Percentiles rank a stretch among this genome's conserved stretches.
phyloP scores from a whole-genome alignment of 2,329 filamentous ascomycete genomes.

The Myriangium duriaei region DNA sequence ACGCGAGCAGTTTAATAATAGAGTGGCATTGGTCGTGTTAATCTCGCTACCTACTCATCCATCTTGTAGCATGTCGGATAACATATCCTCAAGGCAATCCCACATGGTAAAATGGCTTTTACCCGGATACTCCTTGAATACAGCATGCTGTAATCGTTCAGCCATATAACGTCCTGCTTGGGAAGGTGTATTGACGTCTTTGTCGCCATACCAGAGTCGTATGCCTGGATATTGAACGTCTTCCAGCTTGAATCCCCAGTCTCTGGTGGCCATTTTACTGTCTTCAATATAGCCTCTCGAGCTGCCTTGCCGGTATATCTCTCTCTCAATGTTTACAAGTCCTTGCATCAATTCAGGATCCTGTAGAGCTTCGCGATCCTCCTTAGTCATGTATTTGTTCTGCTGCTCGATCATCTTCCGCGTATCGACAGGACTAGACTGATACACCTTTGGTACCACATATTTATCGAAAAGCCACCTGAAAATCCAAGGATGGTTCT shows the following conservation, averaged over 20 bases:
- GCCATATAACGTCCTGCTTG: neutral
- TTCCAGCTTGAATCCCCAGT: constrained; percentile 24
- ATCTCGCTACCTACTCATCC: too few relatives aligned
- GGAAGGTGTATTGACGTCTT: constrained; percentile 19
- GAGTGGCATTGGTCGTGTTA: too few relatives aligned
- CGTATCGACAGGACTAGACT: neutral
- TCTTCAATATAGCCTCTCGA: constrained; percentile 21
- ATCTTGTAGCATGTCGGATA: neutral
- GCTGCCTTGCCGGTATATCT: constrained; percentile 17
- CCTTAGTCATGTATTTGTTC: constrained; percentile 7
- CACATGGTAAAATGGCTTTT: neutral
- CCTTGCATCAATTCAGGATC: constrained; percentile 13
- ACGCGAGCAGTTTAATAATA: too few relatives aligned
- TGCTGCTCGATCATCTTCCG: neutral
- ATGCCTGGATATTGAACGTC: constrained; percentile 17
- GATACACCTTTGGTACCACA: constrained; percentile 1
- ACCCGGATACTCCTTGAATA: neutral
- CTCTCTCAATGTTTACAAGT: constrained; percentile 19
- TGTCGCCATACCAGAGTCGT: constrained; percentile 22
- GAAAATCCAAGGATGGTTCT: neutral
- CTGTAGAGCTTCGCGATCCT: constrained; percentile 15
- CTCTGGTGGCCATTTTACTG: constrained; percentile 17
- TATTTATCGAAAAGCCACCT: neutral
- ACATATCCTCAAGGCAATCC: neutral
- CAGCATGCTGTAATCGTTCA: neutral